These are phyloP conservation scores for Leptodermis oblonga DNA, from an alignment of 257 asterid species.

Conservation along the genomic window DNA sequence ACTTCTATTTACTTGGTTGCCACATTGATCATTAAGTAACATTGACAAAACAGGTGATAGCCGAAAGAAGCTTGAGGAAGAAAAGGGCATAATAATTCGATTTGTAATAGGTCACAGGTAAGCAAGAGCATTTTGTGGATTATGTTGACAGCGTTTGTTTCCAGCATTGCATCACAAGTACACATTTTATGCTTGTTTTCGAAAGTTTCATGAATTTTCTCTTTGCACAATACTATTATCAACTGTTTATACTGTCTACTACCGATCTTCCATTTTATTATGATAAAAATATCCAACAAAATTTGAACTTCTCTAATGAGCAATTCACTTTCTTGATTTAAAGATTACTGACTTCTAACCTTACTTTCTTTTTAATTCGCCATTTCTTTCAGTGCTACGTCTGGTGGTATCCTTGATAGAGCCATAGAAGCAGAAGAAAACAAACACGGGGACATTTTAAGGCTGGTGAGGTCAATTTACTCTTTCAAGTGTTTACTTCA, in stretches of 20 bases:
- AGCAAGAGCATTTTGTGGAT: conserved; percentile 7
- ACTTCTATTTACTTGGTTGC: conserved; percentile 9
- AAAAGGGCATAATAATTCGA: conserved; percentile 51
- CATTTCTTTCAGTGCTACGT: conserved; percentile 50
- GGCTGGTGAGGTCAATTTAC: conserved; percentile 50
- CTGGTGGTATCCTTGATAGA: conserved; percentile 92
- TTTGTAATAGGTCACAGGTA: conserved; percentile 66
- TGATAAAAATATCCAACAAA: background rate
- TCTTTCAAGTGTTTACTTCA: background rate
- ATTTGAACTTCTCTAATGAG: background rate
- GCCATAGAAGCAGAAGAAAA: conserved; percentile 88
- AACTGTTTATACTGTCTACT: too few relatives aligned
- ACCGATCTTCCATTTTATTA: background rate
- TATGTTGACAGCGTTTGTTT: conserved; percentile 3
- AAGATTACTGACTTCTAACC: background rate
- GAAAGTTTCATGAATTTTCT: background rate
- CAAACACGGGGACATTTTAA: conserved; percentile 77
- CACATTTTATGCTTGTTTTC: background rate
- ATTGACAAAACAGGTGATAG: conserved; percentile 41
- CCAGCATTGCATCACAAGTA: conserved; percentile 23
- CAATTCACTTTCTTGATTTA: background rate
- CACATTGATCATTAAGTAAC: conserved; percentile 8
- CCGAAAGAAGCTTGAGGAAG: conserved; percentile 57
- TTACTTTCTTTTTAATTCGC: conserved; percentile 3
- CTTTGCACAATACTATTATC: background rate